Evolutionary conservation across 1,284 basidiomycete genomes (phyloP).

Genomic region (Ceratobasidium sp.): DNA sequence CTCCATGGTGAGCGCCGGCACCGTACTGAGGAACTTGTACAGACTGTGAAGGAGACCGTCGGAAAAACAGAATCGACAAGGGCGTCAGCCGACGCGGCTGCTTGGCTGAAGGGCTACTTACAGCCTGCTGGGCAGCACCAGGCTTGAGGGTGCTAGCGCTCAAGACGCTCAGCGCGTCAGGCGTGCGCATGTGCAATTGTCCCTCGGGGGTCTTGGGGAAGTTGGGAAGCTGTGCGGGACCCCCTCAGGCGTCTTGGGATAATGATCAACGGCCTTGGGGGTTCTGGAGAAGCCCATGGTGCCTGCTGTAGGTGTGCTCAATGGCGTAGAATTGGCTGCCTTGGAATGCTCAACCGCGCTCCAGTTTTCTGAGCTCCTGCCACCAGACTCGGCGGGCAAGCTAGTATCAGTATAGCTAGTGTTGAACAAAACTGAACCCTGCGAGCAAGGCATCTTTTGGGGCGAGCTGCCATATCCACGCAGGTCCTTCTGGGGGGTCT

Average conservation of each 20-base stretch:
- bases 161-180: conserved; percentile 71
- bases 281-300: conserved; percentile 16
- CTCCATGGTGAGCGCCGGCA: conserved; percentile 57
- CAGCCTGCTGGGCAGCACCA: conserved; percentile 39
- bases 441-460: conserved; percentile 40
- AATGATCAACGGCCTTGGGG: background rate
- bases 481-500: conserved; percentile 26
- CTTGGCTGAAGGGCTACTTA: conserved; percentile 50
- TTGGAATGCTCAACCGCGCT: conserved; percentile 35
- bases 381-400: conserved; percentile 32
- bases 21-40: conserved; percentile 67
- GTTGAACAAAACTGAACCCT: conserved; percentile 36
- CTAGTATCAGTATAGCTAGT: conserved; percentile 3
- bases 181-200: conserved; percentile 48
- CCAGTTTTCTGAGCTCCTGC: conserved; percentile 44
- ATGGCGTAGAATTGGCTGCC: conserved; percentile 21
- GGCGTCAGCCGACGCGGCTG: conserved; percentile 78
- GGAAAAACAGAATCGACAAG: conserved; percentile 95
- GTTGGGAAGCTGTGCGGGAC: conserved; percentile 19
- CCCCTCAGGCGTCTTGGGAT: conserved; percentile 39
- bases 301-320: conserved; percentile 27
- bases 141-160: conserved; percentile 72
- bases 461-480: conserved; percentile 4
- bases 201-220: conserved; percentile 40
- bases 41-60: conserved; percentile 91